phyloP scores from a whole-genome alignment of 352 stramenopile species.

The Phytophthora capsici region DNA sequence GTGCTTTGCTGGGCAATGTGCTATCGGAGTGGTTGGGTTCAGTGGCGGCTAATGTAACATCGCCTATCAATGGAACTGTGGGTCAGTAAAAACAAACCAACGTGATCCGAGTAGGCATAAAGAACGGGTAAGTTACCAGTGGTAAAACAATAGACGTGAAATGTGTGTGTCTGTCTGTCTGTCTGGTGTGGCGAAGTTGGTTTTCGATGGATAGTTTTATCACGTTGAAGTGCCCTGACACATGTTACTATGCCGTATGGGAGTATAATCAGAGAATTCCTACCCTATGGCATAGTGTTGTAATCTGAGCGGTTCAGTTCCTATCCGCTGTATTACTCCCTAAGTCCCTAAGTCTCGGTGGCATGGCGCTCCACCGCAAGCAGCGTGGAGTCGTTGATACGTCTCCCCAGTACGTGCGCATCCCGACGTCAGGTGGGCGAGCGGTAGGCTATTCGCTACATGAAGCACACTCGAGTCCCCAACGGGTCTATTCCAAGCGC shows the following conservation, averaged over 20 bases:
- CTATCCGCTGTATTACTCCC: neutral
- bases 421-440: slow-evolving; percentile 23
- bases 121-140: no score
- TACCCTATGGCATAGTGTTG: neutral
- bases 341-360: neutral
- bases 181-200: neutral
- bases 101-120: neutral
- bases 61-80: neutral
- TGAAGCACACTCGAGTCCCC: slow-evolving; percentile 16
- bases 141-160: slow-evolving; percentile 8
- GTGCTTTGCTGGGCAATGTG: slow-evolving; percentile 23
- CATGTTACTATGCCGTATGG: slow-evolving; percentile 6
- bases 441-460: slow-evolving; percentile 23
- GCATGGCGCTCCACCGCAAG: slow-evolving; percentile 49
- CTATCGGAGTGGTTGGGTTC: slow-evolving; percentile 24
- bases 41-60: slow-evolving; percentile 8
- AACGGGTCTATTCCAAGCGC: slow-evolving; percentile 28
- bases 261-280: neutral
- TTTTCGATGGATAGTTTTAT: no score
- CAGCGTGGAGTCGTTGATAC: slow-evolving; percentile 27
- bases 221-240: neutral
- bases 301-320: slow-evolving; percentile 10
- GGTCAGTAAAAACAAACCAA: neutral
- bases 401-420: slow-evolving; percentile 43
- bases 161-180: neutral